A percentile compares a stretch with the other conserved stretches of the same genome.
phyloP scores from a whole-genome alignment of 2,329 filamentous ascomycete species.

The Alternaria dauci region DNA sequence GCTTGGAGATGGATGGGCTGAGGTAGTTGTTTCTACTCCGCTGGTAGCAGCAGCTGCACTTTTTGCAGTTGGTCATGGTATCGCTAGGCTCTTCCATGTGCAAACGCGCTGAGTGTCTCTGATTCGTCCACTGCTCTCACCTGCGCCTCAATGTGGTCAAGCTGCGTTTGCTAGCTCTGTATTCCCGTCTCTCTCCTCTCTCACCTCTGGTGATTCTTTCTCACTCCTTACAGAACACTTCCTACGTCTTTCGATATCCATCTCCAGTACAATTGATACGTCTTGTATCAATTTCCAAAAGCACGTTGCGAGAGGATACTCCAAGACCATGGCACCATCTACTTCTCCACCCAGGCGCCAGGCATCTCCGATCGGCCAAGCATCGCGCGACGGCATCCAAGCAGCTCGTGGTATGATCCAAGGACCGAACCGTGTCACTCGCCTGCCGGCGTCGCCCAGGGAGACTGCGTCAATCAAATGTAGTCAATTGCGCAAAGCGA shows the following conservation, averaged over 20 bases:
- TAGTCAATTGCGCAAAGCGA: neutral
- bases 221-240: too few species aligned
- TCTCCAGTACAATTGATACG: neutral
- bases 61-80: neutral
- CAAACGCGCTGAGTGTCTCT: neutral
- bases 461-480: neutral
- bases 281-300: neutral
- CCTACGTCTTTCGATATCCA: neutral
- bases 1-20: constrained; percentile 26
- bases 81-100: neutral
- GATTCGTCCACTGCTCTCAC: neutral
- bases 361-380: neutral
- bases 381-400: neutral
- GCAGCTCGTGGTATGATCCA: neutral
- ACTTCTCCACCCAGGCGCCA: neutral
- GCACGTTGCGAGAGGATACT: too few species aligned
- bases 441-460: rapidly evolving
- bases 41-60: too few species aligned
- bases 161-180: neutral
- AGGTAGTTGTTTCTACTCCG: neutral
- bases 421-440: neutral
- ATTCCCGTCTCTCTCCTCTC: neutral
- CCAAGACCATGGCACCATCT: neutral
- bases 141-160: neutral
- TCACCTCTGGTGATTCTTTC: too few species aligned